Base-by-base conservation (phyloP, 169 alveolate species). In the Plasmodium chabaudi region DNA sequence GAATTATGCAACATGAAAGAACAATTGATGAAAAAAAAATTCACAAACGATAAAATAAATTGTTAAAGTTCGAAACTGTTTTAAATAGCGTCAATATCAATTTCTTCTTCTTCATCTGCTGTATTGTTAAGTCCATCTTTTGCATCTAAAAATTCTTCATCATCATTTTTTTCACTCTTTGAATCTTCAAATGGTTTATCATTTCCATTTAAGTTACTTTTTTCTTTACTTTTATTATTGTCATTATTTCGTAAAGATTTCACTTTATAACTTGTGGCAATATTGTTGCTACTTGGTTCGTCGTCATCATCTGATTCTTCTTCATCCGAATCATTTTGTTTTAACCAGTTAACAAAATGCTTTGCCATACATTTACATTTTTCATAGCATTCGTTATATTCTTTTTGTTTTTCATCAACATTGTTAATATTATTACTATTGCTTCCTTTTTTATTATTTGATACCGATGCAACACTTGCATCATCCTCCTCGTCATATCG, bases 261-360 rank as follows among this genome's bases (percentile, higher is more conserved):
- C 0, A 86, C 89, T 75, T 79, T 87, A 47, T 39, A 65, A 42
- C 23, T 75, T 4, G 59, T 34, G 25, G 46, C 53, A 55, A 79
- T 88, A 19, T 72, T 56, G 46, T 47, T 86, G 59, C 56, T 84
- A 55, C 46, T 61, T 71, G 39, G 49, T 17, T 61, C 77, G 17
- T 91, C 92, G 49, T 88, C 73, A 46, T 93, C 94, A 53, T 89
- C 94, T 10, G 69, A 60, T 65, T 82, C 88, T 21, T 90, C 93
- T 4, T 70, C 82, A 69, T 92, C 96, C 9, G 93, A 91, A 57
- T 89, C 94, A 71, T 90, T 89, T 55, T 74, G 91, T 59, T 91
- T 92, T 25, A 95, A 65, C 97, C 97, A 95, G 27, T 90, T 63
- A 49, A 95, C 93, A 75, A 95, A 95, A 56, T 96, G 97, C 56